These are phyloP conservation scores for Coriolopsis trogii DNA, from an alignment of 1,284 basidiomycete genomes.

Conservation along the genomic window DNA sequence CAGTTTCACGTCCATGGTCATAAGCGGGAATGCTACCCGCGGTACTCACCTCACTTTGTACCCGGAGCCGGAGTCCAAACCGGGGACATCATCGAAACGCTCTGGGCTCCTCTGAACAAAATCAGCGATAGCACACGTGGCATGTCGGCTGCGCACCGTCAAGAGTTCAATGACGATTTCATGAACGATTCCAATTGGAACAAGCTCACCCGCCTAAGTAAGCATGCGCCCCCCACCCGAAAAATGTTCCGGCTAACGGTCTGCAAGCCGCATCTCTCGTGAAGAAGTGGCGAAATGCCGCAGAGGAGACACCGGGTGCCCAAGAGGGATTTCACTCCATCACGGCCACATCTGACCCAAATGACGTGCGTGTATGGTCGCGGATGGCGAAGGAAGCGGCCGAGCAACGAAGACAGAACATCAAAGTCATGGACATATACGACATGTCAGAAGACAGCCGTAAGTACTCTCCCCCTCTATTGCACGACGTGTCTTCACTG, in stretches of 20 bases:
- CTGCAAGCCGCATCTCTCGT: neutral
- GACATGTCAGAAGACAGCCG: neutral
- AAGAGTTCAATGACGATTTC: neutral
- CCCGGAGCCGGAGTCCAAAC: neutral
- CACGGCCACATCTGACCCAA: neutral
- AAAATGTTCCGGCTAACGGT: neutral
- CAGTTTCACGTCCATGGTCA: slow-evolving; percentile 4
- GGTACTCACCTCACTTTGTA: neutral
- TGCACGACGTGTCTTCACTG: neutral
- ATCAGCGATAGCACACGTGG: neutral
- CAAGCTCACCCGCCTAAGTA: neutral
- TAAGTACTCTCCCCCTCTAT: neutral
- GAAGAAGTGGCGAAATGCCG: neutral
- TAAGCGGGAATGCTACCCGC: neutral
- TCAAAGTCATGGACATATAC: neutral
- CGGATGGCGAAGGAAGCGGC: neutral
- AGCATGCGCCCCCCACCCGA: neutral
- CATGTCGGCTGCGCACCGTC: neutral
- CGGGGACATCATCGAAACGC: neutral
- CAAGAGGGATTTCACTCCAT: neutral
- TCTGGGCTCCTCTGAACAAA: neutral
- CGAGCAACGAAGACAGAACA: neutral
- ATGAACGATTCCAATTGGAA: neutral
- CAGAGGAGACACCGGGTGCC: neutral
- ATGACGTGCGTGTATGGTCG: neutral